Conservation (phyloP, 345 rosid genomes). For the Ceriops tagal region DNA sequence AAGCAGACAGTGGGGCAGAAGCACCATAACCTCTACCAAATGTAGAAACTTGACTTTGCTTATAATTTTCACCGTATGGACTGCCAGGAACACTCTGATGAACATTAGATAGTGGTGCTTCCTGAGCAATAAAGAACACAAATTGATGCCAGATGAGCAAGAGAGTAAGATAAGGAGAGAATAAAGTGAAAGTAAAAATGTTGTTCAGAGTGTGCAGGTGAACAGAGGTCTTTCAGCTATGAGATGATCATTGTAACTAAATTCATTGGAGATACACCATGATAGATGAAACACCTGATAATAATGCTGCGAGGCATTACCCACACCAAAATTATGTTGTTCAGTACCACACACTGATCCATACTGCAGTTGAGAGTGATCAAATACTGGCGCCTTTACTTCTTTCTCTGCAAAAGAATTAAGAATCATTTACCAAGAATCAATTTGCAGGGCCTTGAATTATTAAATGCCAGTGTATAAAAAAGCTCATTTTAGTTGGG, state of each 20-base stretch:
- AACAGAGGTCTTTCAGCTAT: neutral
- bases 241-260: too few species aligned
- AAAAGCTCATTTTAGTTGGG: too few species aligned
- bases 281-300: conserved; percentile 37
- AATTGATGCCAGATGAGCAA: conserved; percentile 5
- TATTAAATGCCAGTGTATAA: too few species aligned
- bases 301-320: conserved; percentile 36
- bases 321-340: conserved; percentile 27
- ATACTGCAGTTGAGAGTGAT: conserved; percentile 36
- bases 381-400: conserved; percentile 33
- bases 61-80: conserved; percentile 62
- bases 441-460: conserved; percentile 1
- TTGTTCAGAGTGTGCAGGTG: neutral
- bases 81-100: conserved; percentile 47
- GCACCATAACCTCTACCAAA: conserved; percentile 49
- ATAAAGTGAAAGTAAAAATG: neutral
- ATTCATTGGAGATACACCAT: neutral
- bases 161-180: conserved; percentile 8
- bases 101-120: conserved; percentile 32
- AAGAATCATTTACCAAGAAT: neutral
- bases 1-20: conserved; percentile 37
- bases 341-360: conserved; percentile 30
- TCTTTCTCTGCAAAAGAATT: conserved; percentile 48
- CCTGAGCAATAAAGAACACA: conserved; percentile 29
- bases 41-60: conserved; percentile 40